Base-by-base conservation (phyloP, 805 yeast genomes). In the Wickerhamiella sorbophila region DNA sequence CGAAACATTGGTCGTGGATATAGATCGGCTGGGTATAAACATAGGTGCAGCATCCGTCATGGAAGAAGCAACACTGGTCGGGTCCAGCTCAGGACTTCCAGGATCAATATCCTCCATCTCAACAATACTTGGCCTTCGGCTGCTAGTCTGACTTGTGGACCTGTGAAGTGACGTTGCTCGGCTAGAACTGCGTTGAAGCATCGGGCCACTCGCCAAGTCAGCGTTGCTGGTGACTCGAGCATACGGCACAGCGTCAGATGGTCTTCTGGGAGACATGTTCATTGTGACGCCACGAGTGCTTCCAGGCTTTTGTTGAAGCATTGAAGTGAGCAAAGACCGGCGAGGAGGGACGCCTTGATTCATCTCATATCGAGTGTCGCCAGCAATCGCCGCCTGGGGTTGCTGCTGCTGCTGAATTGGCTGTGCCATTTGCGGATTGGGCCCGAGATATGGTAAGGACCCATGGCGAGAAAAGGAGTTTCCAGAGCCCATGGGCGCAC, bases 191-290 rank as follows among this genome's bases (percentile, higher is more conserved):
- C 40, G 20, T 21, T 20, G 14, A 15, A n/a, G 17, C 27, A 22
- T 14, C 19, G 32, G 17, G 32, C 39, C 39, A 6, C 39, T n/a
- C 16, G 31, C 21, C 12, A 29, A 15, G 20, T 26, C 38, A 6
- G 24, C 24, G 2, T 29, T 12, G 16, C 17, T n/a, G 17, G 17
- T 21, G 14, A 27, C 19, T 26, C 37, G 44, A 67, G 40, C 63
- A 59, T 35, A 67, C 53, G 33, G 71, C 70, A 22, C 65, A 59
- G 48, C 61, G 62, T 51, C 58, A 5, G 31, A 24, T n/a, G 39
- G 39, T 36, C 40, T 4, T 16, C 38, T 29, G 12, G 42, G 33
- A n/a, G 36, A n/a, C n/a, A 24, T 24, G 6, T 6, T 24, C 10
- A 12, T 24, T 6, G 29, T 8, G 29, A 12, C 6, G 10, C 29